Evolutionary conservation across 305 asterid species (phyloP), one percentile per base, ranked within the genome.

Genomic region (Ajuga reptans): DNA sequence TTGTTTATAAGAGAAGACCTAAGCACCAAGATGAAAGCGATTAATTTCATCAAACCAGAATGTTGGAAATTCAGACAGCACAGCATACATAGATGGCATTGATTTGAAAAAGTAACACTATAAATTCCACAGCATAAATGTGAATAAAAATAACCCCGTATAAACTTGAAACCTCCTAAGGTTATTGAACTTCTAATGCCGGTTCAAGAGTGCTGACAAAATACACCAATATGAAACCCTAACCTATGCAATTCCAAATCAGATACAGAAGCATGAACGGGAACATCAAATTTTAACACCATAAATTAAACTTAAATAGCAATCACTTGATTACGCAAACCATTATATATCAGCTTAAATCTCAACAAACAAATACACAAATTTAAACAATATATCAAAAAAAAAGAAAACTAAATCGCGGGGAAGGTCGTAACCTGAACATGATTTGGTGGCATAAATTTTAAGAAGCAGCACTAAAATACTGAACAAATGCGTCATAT

Each of bases 401-500:
- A 41, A 61, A 34, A 71, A 6, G 0, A 6, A 36, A 36, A 9
- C 8, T 39, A 0, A 7, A 64, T 56, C 21, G 68, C 64, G 45
- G 56, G 56, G 50, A 54, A 75, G 56, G 42, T 43, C 47, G 12
- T 43, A 46, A 89, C 98, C 98, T 77, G 98, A 81, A 81, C 99
- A 93, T 58, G 99, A 89, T 86, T 89, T 93, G 64, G 95, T 91
- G 47, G 96, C 89, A 42, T 93, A 87, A 51, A 93, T 89, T 85
- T 93, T 93, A 66, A 91, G 96, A 16, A 91, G 96, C 49, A 93
- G 91, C n/a, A 93, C 91, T 65, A 91, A 65, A 74, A 93, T 75
- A 65, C 99, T 93, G 52, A 87, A 76, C 86, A 93, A 85, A 81
- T 91, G 99, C 69, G 92, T 87, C 99, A 91, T 87, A 65, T 93